A percentile compares a stretch with the other conserved stretches of the same genome.
phyloP scores from a whole-genome alignment of 2,329 filamentous ascomycete species.

The Colletotrichum orbiculare region DNA sequence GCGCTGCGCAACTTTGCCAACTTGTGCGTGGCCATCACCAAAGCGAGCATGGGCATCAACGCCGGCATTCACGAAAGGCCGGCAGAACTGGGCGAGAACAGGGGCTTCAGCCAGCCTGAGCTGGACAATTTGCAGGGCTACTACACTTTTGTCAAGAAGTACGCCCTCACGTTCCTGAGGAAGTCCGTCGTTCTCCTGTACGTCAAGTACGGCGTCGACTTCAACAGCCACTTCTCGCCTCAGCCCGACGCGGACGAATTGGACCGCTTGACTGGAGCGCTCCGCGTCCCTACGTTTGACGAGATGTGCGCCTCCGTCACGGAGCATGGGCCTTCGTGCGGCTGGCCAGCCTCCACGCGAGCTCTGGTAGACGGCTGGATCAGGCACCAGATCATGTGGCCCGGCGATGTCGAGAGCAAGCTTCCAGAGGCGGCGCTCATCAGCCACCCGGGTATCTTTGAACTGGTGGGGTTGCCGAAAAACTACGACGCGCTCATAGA shows the following conservation, averaged over 20 bases:
- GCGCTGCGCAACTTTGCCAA: conserved; percentile 65
- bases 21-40: conserved; percentile 63
- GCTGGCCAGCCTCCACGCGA: conserved; percentile 60
- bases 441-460: conserved; percentile 91
- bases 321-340: conserved; percentile 53
- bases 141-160: conserved; percentile 77
- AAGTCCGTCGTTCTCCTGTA: conserved; percentile 88
- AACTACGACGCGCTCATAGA: conserved; percentile 94
- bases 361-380: conserved; percentile 77
- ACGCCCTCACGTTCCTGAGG: conserved; percentile 89
- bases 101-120: conserved; percentile 65
- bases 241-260: conserved; percentile 79
- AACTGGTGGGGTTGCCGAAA: conserved; percentile 90
- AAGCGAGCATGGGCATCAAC: conserved; percentile 56
- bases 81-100: conserved; percentile 49
- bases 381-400: conserved; percentile 65
- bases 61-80: conserved; percentile 45
- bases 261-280: conserved; percentile 79
- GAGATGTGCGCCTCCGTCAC: conserved; percentile 77
- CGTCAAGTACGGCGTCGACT: conserved; percentile 88
- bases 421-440: conserved; percentile 58
- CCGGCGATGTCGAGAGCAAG: conserved; percentile 38
- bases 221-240: conserved; percentile 75
- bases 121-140: conserved; percentile 65
- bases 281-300: conserved; percentile 82